Evolutionary conservation across 1,284 basidiomycete species (phyloP), one percentile per base, ranked within the genome.

Genomic region (Trichosporon sp.): DNA sequence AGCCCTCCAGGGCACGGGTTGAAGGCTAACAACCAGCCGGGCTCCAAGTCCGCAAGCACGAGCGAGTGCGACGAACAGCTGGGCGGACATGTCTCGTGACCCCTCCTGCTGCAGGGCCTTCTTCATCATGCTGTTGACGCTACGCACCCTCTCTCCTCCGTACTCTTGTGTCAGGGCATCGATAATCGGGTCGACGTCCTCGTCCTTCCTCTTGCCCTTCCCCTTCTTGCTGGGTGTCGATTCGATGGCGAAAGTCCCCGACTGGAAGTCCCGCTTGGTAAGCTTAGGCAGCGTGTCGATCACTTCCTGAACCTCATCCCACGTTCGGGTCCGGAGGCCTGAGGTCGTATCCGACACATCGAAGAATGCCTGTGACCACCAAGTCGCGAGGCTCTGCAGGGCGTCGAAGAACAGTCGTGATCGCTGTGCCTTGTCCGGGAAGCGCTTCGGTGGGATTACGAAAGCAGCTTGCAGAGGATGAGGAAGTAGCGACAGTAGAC

Each of bases 41-140:
- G 93, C 88, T 0, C 95, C 95, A 23, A 99, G 89, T 13, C 90
- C 91, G 9, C 98, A 86, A 3, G 90, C 91, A 18, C 97, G 87
- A 78, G 94, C 95, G 0, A 98, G 85, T 0, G 92, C 89, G 11
- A 94, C 96, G 78, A 98, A 98, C 6, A 99, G 87, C 76, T 96
- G 93, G 0, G 93, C 91, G 70, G 92, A 92, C 44, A 90, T 88
- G 81, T 99, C 96, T 70, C 93, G 86, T 23, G 91, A 92, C 2
- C 95, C 97, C 68, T 85, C 86, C 68, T 87, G 87, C 86, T 91
- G 89, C 15, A 96, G 83, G 0, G 90, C 90, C 77, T 94, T 92
- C 78, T 95, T 94, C 89, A 93, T 93, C 51, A 98, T 85, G 72
- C 92, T 95, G 77, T 93, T 93, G 25, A 88, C 85, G 62, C 89